phyloP scores from a whole-genome alignment of 129 eudicot species.

The Deinandra increscens region DNA sequence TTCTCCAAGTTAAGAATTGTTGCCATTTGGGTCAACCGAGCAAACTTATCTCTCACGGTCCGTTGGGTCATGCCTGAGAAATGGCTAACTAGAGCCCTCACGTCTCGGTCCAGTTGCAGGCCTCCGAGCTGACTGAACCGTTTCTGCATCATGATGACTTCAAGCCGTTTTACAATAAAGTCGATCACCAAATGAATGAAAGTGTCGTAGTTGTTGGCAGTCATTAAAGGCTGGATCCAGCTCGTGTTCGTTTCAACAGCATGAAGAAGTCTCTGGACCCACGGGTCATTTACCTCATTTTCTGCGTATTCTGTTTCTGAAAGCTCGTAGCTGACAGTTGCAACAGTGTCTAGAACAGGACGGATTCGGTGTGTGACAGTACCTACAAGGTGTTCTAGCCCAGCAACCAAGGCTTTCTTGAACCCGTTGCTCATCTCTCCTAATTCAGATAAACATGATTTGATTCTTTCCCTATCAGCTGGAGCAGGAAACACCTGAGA shows the following conservation, averaged over 20 bases:
- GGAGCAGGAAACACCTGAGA: constrained; percentile 76
- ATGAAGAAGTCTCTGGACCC: constrained; percentile 94
- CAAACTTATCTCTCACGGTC: constrained; percentile 92
- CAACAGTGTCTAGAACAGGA: constrained; percentile 70
- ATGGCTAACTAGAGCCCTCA: constrained; percentile 81
- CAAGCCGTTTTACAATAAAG: constrained; percentile 82
- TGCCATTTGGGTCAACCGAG: constrained; percentile 95
- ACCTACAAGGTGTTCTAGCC: constrained; percentile 76
- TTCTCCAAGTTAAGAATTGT: constrained; percentile 84
- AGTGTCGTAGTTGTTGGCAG: constrained; percentile 78
- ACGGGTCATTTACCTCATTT: constrained; percentile 91
- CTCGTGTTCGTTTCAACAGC: constrained; percentile 74
- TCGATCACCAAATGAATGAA: constrained; percentile 79
- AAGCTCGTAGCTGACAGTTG: constrained; percentile 76
- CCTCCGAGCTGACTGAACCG: constrained; percentile 94
- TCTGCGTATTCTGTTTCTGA: constrained; percentile 90
- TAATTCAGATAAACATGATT: constrained; percentile 76
- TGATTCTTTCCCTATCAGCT: constrained; percentile 76
- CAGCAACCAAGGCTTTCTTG: constrained; percentile 66
- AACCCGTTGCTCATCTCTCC: constrained; percentile 79
- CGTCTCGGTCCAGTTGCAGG: constrained; percentile 84
- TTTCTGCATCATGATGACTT: constrained; percentile 94
- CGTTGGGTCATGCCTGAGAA: constrained; percentile 89
- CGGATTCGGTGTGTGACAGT: constrained; percentile 83
- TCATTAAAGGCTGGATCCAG: constrained; percentile 89